Percentiles rank a stretch among this genome's conserved stretches.
These are phyloP conservation scores for Yamadazyma atmosphaerica DNA, from an alignment of 1,139 yeast species.

Conservation along the genomic window DNA sequence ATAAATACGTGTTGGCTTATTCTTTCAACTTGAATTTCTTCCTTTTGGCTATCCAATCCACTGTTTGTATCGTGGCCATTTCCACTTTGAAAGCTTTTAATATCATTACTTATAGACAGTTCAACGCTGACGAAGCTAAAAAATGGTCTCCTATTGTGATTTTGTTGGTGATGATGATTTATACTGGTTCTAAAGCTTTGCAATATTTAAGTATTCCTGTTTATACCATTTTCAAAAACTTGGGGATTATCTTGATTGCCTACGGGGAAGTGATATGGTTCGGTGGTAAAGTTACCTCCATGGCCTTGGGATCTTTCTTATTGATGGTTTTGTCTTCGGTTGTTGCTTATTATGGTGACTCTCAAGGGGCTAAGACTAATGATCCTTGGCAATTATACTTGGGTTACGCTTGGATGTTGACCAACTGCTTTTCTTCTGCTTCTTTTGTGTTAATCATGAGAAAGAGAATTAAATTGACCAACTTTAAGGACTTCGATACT, in stretches of 20 bases:
- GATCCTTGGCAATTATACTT: constrained; percentile 55
- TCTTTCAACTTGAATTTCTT: constrained; percentile 87
- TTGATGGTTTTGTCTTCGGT: constrained; percentile 93
- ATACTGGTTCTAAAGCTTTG: constrained; percentile 93
- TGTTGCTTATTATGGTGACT: constrained; percentile 93
- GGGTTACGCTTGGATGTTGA: constrained; percentile 96
- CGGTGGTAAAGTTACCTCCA: constrained; percentile 86
- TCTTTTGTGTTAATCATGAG: constrained; percentile 92
- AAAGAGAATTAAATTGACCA: constrained; percentile 94
- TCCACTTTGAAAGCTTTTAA: constrained; percentile 69
- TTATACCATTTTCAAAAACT: constrained; percentile 95
- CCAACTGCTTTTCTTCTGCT: constrained; percentile 92
- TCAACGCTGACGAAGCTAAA: constrained; percentile 84
- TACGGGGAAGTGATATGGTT: constrained; percentile 98
- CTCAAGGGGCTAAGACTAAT: constrained; percentile 34
- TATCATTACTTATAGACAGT: constrained; percentile 81
- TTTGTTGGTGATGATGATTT: constrained; percentile 88
- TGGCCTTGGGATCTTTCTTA: constrained; percentile 85
- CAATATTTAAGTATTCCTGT: constrained; percentile 91
- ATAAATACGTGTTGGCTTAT: constrained; percentile 85
- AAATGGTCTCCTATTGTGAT: constrained; percentile 95
- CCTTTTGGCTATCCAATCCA: constrained; percentile 76
- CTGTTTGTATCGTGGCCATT: constrained; percentile 78
- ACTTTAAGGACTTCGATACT: constrained; percentile 97
- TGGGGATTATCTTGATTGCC: constrained; percentile 94